phyloP scores from a whole-genome alignment of 2,329 filamentous ascomycete species.

The Plenodomus lindquistii region DNA sequence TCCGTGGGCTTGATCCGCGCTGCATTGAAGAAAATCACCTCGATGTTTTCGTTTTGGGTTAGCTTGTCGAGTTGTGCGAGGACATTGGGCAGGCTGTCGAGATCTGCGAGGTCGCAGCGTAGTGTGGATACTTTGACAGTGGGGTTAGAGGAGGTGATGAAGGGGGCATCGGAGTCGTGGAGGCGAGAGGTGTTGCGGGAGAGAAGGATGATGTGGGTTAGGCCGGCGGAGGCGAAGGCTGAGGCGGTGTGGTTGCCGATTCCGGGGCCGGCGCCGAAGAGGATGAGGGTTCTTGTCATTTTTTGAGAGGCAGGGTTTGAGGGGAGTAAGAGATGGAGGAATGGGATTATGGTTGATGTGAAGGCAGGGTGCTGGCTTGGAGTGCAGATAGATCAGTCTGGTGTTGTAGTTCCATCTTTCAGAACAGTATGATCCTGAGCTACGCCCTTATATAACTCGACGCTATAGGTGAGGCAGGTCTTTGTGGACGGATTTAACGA shows the following conservation, averaged over 20 bases:
- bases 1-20: constrained; percentile 52
- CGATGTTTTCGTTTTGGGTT: constrained; percentile 42
- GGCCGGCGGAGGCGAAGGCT: constrained; percentile 50
- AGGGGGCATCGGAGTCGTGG: constrained; percentile 38
- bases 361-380: too few species aligned
- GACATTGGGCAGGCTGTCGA: constrained; percentile 41
- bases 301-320: too few species aligned
- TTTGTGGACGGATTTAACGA: too few species aligned
- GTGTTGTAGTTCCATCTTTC: too few species aligned
- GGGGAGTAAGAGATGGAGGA: too few species aligned
- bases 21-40: constrained; percentile 59
- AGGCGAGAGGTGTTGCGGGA: constrained; percentile 51
- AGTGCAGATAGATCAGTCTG: too few species aligned
- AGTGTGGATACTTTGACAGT: constrained; percentile 49
- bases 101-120: constrained; percentile 51
- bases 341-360: too few species aligned
- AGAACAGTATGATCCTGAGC: too few species aligned
- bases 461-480: too few species aligned
- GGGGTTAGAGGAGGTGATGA: constrained; percentile 33
- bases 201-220: constrained; percentile 55
- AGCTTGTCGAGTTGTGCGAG: constrained; percentile 48
- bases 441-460: too few species aligned
- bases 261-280: constrained; percentile 55
- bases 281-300: constrained; percentile 36
- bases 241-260: constrained; percentile 51